Evolutionary conservation across 1,284 basidiomycete genomes (phyloP).

Genomic region (Gymnopus androsaceus): DNA sequence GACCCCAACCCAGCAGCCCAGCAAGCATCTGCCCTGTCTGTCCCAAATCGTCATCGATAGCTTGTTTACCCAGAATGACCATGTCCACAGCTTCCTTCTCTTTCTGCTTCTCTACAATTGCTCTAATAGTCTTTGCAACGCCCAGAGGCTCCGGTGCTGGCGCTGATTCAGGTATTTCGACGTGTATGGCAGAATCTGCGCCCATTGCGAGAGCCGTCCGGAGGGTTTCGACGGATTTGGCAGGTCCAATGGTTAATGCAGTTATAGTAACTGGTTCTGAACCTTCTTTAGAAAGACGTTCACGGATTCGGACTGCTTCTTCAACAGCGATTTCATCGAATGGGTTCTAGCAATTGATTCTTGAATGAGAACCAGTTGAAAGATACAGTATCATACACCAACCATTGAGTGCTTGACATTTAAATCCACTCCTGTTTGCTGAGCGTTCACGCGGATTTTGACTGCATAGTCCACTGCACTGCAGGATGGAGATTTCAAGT

Average conservation of each 20-base stretch:
- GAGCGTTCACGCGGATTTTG: constrained; percentile 92
- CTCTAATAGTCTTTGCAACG: constrained; percentile 83
- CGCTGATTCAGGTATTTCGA: constrained; percentile 78
- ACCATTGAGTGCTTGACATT: constrained; percentile 99
- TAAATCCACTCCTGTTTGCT: constrained; percentile 90
- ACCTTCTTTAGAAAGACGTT: constrained; percentile 73
- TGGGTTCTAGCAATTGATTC: constrained; percentile 71
- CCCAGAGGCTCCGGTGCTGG: constrained; percentile 83
- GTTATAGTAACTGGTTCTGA: constrained; percentile 61
- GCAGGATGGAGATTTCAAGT: constrained; percentile 6
- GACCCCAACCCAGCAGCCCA: constrained; percentile 89
- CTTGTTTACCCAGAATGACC: constrained; percentile 98
- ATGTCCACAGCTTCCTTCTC: constrained; percentile 74
- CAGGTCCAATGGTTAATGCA: constrained; percentile 89
- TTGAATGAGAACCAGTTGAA: not conserved
- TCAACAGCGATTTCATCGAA: constrained; percentile 99
- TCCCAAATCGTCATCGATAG: constrained; percentile 97
- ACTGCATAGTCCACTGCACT: constrained; percentile 84
- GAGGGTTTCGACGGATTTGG: constrained; percentile 89
- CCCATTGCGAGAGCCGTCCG: constrained; percentile 98
- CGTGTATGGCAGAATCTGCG: constrained; percentile 91
- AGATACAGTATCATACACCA: constrained; percentile 25
- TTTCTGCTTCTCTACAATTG: constrained; percentile 73
- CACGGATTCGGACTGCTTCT: constrained; percentile 92
- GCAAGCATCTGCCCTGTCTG: constrained; percentile 98